A percentile compares a stretch with the other conserved stretches of the same genome.
phyloP scores from a whole-genome alignment of 805 yeast genomes.

The Candida nitratophila region DNA sequence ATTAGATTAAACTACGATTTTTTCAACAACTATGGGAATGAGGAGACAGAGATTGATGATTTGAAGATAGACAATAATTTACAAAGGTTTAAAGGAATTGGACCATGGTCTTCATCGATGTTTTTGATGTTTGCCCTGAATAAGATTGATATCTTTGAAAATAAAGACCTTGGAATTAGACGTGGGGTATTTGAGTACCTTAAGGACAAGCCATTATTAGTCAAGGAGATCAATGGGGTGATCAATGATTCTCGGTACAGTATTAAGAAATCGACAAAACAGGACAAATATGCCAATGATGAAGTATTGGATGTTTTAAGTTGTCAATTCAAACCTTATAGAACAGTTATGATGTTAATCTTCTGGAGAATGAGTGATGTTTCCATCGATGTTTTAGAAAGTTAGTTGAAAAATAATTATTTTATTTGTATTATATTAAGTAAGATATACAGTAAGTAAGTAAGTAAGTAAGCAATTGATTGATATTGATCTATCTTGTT shows the following conservation, averaged over 20 bases:
- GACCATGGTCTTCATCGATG: constrained; percentile 88
- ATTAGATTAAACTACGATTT: constrained; percentile 9
- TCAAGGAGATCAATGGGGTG: constrained; percentile 35
- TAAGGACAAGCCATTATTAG: constrained; percentile 41
- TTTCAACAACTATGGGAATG: constrained; percentile 3
- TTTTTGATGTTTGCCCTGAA: constrained; percentile 65
- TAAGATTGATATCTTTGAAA: constrained; percentile 64
- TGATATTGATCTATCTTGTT: too few relatives aligned
- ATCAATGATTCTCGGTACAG: not conserved
- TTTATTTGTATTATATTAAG: not conserved
- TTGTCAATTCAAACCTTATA: constrained; percentile 55
- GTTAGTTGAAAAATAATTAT: not conserved
- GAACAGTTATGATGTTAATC: constrained; percentile 59
- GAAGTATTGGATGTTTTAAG: constrained; percentile 51
- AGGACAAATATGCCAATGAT: constrained; percentile 36
- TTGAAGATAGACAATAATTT: constrained; percentile 8
- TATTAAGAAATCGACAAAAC: too few relatives aligned
- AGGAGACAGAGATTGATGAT: constrained; percentile 7
- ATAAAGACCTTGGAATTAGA: constrained; percentile 79
- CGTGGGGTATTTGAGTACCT: constrained; percentile 70
- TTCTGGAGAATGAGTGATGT: constrained; percentile 69
- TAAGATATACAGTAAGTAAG: too few relatives aligned
- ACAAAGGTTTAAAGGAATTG: constrained; percentile 55
- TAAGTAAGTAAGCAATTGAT: too few relatives aligned
- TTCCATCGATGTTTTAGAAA: constrained; percentile 38